phyloP scores from a whole-genome alignment of 2,329 filamentous ascomycete species.

The Saccharata proteae region DNA sequence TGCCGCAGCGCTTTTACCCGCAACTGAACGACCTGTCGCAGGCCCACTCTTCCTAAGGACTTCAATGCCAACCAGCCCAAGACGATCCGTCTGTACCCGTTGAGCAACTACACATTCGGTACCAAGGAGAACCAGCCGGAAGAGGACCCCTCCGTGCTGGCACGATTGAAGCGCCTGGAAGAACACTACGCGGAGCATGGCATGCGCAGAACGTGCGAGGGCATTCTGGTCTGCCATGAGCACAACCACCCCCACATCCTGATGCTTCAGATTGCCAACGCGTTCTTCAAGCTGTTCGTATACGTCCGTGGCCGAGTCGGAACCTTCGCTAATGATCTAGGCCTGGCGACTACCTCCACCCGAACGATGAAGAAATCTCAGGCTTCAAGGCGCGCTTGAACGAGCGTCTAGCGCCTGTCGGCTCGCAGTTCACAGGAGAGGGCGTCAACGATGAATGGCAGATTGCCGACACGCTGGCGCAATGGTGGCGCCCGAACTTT shows the following conservation, averaged over 20 bases:
- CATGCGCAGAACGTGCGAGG: slow-evolving; percentile 95
- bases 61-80: slow-evolving; percentile 85
- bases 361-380: slow-evolving; percentile 79
- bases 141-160: slow-evolving; percentile 90
- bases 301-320: neutral
- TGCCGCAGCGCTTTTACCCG: slow-evolving; percentile 1
- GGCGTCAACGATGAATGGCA: slow-evolving; percentile 90
- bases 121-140: slow-evolving; percentile 98
- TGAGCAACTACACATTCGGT: slow-evolving; percentile 98
- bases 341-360: slow-evolving; percentile 84
- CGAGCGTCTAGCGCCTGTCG: slow-evolving; percentile 86
- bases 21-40: slow-evolving; percentile 15
- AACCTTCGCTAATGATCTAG: slow-evolving; percentile 26
- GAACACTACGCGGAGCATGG: slow-evolving; percentile 87
- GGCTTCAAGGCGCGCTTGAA: slow-evolving; percentile 93
- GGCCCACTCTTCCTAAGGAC: slow-evolving; percentile 62
- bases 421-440: slow-evolving; percentile 66
- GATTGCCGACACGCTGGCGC: slow-evolving; percentile 84
- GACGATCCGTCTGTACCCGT: slow-evolving; percentile 82
- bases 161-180: slow-evolving; percentile 84
- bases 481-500: slow-evolving; percentile 99
- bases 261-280: slow-evolving; percentile 98
- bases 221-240: slow-evolving; percentile 94
- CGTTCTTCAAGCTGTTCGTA: slow-evolving; percentile 84
- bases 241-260: slow-evolving; percentile 98